Evolutionary conservation across 352 stramenopile species (phyloP), one percentile per base, ranked within the genome.

Genomic region (Peronospora farinosa): DNA sequence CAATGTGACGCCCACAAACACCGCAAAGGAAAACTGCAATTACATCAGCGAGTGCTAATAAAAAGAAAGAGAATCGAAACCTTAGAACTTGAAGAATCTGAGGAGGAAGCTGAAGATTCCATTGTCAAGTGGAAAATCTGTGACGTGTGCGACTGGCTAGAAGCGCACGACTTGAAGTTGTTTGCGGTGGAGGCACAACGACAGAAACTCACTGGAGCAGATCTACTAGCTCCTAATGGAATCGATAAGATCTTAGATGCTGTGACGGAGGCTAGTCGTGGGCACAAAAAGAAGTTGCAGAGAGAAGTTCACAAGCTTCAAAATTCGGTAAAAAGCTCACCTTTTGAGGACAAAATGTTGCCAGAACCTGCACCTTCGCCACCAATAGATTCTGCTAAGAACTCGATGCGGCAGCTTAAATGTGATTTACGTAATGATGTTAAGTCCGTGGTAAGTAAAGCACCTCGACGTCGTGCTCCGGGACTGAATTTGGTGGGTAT

Each of bases 21-120:
- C 54, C 81, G 81, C 55, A 92, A 92, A 55, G 81, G 81, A 15
- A 92, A 88, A 52, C 72, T 92, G n/a, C 57, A 72, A 40, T 68
- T 84, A 28, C 81, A 92, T 42, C 56, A 75, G 36, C 72, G 81
- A 25, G 57, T 66, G 35, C 28, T 76, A 37, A 46, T 57, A 28
- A 21, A 11, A 21, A 30, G 8, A 16, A 50, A 40, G 17, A 39
- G 9, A 48, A 17, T 13, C 25, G 57, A 65, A 46, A 15, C 32
- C 1, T 13, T 37, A 36, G 27, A 59, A 48, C 8, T 32, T 19
- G 25, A 38, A 32, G 33, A 42, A 44, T 17, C 36, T 13, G 10
- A 57, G 15, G 25, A 47, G 15, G 23, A 63, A 36, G 4, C n/a
- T 2, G 51, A 1, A 36, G 48, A 40, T 17, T 46, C 36, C 12